Evolutionary conservation across 331 rosid species (phyloP), one percentile per base, ranked within the genome.

Genomic region (Rosa hybrid): DNA sequence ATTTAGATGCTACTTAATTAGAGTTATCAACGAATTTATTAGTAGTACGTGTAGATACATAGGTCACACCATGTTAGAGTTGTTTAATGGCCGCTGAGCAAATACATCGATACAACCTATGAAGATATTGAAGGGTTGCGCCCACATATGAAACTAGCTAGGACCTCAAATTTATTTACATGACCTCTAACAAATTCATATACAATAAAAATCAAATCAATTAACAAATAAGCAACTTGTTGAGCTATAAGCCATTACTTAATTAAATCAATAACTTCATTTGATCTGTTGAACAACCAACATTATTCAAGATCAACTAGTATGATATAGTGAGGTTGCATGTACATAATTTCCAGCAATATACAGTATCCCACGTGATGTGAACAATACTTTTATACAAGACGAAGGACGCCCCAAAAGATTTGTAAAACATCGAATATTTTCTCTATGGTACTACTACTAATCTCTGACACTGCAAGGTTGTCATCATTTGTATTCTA

Each of bases 381-480:
- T 50, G 50, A 30, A 46, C 72, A 63, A 63, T 63, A 6, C 46
- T 46, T 64, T 46, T 63, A 27, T 30, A 63, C 44, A 48, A 30
- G 30, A 38, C 7, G 45, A 65, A 27, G n/a, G n/a, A 34, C 70
- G 70, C 44, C 13, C 44, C 71, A 14, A 18, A 48, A 12, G 80
- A 49, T 71, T 77, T 21, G 73, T 21, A 80, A 80, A 75, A 46
- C 68, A 48, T 69, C 48, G 71, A 57, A 81, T 70, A 70, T 39
- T 70, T 70, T 70, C 38, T 21, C 53, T 68, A 68, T 17, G 23
- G 51, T 18, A 68, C 14, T 44, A 70, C 54, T 44, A 12, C 65
- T 46, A 34, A 3, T 50, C 77, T 59, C 85, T 71, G 81, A 77
- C 81, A 77, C 13, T 44, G 81, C 78, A 71, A 70, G 81, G 81